Percentiles rank a stretch among this genome's conserved stretches.
phyloP scores from a whole-genome alignment of 768 basidiomycete genomes.

The Lactarius tabidus region DNA sequence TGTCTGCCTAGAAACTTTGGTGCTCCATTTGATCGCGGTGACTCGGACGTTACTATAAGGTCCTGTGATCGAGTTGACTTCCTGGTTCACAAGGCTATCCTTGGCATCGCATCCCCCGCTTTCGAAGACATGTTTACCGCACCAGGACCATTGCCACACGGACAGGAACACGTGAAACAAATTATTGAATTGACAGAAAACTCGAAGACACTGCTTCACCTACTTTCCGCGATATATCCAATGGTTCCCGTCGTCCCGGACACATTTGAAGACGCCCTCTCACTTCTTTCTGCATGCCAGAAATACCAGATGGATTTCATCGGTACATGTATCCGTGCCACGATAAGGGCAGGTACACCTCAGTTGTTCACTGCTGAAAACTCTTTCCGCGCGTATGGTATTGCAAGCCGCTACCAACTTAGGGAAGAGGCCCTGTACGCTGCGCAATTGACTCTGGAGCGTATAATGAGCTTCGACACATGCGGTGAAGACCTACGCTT shows the following conservation, averaged over 20 bases:
- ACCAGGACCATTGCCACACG: background rate
- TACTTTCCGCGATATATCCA: conserved; percentile 8
- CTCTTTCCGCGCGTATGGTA: conserved; percentile 7
- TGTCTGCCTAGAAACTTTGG: background rate
- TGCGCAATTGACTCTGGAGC: conserved; percentile 7
- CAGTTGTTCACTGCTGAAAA: background rate
- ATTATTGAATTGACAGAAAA: background rate
- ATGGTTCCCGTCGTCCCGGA: background rate
- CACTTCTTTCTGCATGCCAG: conserved; percentile 12
- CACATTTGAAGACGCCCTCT: conserved; percentile 1
- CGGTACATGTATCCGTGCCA: background rate
- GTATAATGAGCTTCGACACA: background rate
- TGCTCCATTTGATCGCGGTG: conserved; percentile 15
- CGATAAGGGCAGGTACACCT: background rate
- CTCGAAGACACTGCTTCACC: conserved; percentile 5
- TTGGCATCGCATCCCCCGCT: conserved; percentile 54
- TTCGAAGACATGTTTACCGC: conserved; percentile 50
- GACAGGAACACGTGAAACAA: background rate
- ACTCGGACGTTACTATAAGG: conserved; percentile 46
- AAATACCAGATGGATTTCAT: conserved; percentile 14
- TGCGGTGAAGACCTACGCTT: conserved; percentile 6
- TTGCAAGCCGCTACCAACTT: conserved; percentile 12
- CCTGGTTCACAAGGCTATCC: conserved; percentile 49
- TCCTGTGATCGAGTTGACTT: conserved; percentile 51
- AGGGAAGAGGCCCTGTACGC: background rate